Conservation (phyloP, 139 green algal species). For the Diplosphaera chodatii region DNA sequence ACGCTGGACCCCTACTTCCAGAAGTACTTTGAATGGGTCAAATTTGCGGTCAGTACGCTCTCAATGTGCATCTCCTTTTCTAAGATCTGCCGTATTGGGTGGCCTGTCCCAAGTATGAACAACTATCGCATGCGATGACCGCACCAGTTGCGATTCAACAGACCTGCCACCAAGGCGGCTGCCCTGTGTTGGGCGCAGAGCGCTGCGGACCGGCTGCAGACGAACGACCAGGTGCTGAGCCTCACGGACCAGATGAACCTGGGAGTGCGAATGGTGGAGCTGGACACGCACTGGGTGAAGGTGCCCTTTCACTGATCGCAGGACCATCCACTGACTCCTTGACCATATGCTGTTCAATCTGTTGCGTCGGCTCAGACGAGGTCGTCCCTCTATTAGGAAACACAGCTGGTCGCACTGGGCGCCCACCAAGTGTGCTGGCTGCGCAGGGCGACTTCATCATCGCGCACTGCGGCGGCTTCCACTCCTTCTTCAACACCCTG, state of each 20-base stretch:
- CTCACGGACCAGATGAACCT: slow-evolving; percentile 72
- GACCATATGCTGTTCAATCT: too few relatives aligned
- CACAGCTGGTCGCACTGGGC: too few relatives aligned
- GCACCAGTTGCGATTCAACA: too few relatives aligned
- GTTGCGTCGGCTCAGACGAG: too few relatives aligned
- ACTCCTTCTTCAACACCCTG: slow-evolving; percentile 50
- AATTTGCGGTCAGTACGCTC: slow-evolving; percentile 5
- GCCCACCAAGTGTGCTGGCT: too few relatives aligned
- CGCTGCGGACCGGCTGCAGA: slow-evolving; percentile 29
- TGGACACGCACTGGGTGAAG: slow-evolving; percentile 73
- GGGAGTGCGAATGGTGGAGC: slow-evolving; percentile 62
- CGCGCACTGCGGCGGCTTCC: slow-evolving; percentile 70
- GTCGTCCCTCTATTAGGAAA: too few relatives aligned
- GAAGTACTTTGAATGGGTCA: slow-evolving; percentile 49
- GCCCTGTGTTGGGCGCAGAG: background rate
- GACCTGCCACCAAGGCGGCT: too few relatives aligned
- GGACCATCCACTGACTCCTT: too few relatives aligned
- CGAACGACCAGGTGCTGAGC: slow-evolving; percentile 65
- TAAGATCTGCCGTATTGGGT: too few relatives aligned
- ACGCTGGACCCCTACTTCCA: slow-evolving; percentile 54
- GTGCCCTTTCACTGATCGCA: background rate
- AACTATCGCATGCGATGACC: too few relatives aligned
- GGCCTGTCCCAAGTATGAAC: too few relatives aligned
- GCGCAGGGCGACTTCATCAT: slow-evolving; percentile 50
- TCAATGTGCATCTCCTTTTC: too few relatives aligned